Evolutionary conservation across 495 filamentous ascomycete genomes (phyloP), one percentile per base, ranked within the genome.

Genomic region (Diplogelasinospora grovesii): DNA sequence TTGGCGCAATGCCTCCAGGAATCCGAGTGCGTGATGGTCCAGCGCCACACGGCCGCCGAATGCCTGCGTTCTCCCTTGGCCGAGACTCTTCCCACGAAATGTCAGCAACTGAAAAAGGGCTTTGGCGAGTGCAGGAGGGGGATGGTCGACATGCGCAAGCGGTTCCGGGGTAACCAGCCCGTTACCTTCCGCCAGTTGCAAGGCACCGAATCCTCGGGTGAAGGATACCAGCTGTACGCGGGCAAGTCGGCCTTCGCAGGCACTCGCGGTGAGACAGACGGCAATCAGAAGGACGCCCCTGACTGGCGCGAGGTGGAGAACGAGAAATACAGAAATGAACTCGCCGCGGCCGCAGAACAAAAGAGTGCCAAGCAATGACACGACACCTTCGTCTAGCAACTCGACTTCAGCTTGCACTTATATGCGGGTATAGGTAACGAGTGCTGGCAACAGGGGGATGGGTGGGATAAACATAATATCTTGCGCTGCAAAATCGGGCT

Each of bases 81-180:
- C 54, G 80, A 92, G 21, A 78, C 79, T 8, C 75, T 97, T 11
- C 92, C 92, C 11, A 80, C 74, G 22, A 78, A 79, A 64, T 98
- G 92, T 60, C 92, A 93, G 61, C 93, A 95, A 60, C 73, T 98
- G 40, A 84, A 86, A 61, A 86, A 83, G 59, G 89, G 86, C 21
- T 95, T 92, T 55, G 82, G 83, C 57, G 82, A 96, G 58, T 98
- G 92, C 78, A 93, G 94, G 55, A 83, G 89, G 40, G 92, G 93
- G 36, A 78, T 93, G 80, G 78, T 97, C 54, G 92, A 98, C 65
- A 98, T 98, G 93, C 83, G 93, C 56, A 98, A 98, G 65, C 82
- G 93, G 16, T 97, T 98, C 68, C 77, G 93, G 29, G 93, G 92
- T n/a, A 97, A 98, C 65, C 75, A 85, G 49, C 89, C 92, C 30